Conservation (phyloP, 768 basidiomycete genomes). For the Suillus decipiens region DNA sequence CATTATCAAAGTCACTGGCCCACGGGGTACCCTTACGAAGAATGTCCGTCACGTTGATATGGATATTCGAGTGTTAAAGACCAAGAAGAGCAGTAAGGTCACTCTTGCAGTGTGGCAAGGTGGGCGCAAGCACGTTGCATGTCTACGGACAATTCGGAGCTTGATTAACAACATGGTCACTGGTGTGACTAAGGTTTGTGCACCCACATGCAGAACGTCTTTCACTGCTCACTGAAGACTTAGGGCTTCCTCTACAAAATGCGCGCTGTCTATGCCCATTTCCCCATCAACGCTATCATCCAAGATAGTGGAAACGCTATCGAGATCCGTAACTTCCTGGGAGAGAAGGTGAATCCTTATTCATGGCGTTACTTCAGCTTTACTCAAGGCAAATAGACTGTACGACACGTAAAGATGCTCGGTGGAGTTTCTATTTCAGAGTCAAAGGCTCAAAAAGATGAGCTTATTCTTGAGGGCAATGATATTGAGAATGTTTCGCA, state of each 20-base stretch:
- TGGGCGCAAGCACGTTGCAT: constrained; percentile 97
- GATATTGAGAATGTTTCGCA: constrained; percentile 98
- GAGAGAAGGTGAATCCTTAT: constrained; percentile 73
- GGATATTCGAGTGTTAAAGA: constrained; percentile 84
- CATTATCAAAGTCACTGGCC: constrained; percentile 87
- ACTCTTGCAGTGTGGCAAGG: constrained; percentile 97
- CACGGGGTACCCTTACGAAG: constrained; percentile 91
- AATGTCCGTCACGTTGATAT: constrained; percentile 91
- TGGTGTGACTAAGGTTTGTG: constrained; percentile 87
- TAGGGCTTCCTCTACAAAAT: constrained; percentile 99
- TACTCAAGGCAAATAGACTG: constrained; percentile 53
- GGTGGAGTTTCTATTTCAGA: constrained; percentile 82
- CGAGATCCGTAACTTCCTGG: constrained; percentile 95
- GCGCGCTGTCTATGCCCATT: constrained; percentile 99
- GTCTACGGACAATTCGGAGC: constrained; percentile 93
- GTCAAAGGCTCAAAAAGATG: constrained; percentile 92
- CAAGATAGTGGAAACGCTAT: constrained; percentile 68
- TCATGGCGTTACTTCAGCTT: background rate
- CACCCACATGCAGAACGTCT: background rate
- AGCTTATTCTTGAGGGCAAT: constrained; percentile 91
- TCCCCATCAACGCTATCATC: constrained; percentile 99
- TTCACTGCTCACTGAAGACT: constrained; percentile 10
- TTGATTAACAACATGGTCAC: constrained; percentile 97
- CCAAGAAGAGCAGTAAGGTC: constrained; percentile 69
- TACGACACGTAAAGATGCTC: constrained; percentile 92